Evolutionary conservation across 805 yeast genomes (phyloP), one percentile per base, ranked within the genome.

Genomic region (Spathaspora arborariae): DNA sequence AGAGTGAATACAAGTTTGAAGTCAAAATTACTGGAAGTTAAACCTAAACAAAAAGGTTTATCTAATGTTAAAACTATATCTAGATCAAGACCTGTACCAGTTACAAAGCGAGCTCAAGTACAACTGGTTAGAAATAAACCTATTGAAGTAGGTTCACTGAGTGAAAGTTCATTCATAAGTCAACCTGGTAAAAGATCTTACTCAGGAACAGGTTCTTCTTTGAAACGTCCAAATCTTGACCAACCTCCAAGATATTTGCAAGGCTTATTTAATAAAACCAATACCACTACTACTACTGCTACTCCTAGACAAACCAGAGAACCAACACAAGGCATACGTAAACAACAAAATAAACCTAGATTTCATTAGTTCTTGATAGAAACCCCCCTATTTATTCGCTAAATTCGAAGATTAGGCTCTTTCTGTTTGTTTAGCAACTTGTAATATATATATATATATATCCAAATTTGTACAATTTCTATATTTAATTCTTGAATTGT

Each of bases 201-300:
- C 35, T 30, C 35, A 30, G 11, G 27, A 24, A 30, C 18, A 30
- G 18, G 35, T 22, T 9, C 26, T 22, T 22, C 26, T 7, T 22
- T 7, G 3, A n/a, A 15, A 13, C 40, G 61, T 2, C 76, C 76
- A n/a, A 68, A 72, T 47, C 60, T 72, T 35, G 61, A 71, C 56
- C 76, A 72, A 52, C 68, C 72, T 1, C 75, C 76, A 9, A 57
- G 76, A 42, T 72, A 70, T 56, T 59, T 70, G 68, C 16, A 75
- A 73, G 35, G 35, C n/a, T 13, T 70, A 20, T 67, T 67, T 48
- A 68, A 63, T 27, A 53, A 52, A 15, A 49, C 49, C 13, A 47
- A 38, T 30, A 38, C 39, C 11, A 30, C 8, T 22, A 22, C 5
- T 22, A 22, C 13, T 30, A 38, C 39, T 16, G 22, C 8, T 22